These are phyloP conservation scores for Boletus reticuloceps DNA, from an alignment of 768 basidiomycete species.

Conservation along the genomic window DNA sequence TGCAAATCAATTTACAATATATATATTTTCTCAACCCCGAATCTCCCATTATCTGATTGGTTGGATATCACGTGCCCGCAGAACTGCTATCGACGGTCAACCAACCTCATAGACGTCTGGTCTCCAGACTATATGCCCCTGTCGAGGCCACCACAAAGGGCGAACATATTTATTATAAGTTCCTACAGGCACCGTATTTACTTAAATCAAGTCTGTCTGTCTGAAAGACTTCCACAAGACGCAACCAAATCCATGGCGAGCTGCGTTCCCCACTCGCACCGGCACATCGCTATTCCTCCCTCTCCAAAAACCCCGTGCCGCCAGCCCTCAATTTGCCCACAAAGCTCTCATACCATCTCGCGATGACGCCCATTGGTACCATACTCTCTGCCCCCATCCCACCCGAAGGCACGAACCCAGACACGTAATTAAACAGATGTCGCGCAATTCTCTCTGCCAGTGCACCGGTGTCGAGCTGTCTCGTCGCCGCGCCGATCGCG, in stretches of 20 bases:
- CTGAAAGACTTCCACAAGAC: neutral
- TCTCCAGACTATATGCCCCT: too few relatives aligned
- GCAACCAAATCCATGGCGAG: neutral
- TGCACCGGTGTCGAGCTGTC: constrained; percentile 7
- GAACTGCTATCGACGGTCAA: too few relatives aligned
- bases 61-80: too few relatives aligned
- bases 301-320: constrained; percentile 63
- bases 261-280: neutral
- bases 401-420: constrained; percentile 54
- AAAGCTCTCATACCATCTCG: constrained; percentile 73
- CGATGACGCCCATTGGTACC: constrained; percentile 61
- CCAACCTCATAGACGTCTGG: too few relatives aligned
- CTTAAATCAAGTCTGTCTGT: neutral
- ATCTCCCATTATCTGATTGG: too few relatives aligned
- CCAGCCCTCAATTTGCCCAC: constrained; percentile 53
- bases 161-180: too few relatives aligned
- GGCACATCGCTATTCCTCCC: constrained; percentile 7
- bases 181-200: too few relatives aligned
- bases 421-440: constrained; percentile 73
- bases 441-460: constrained; percentile 43
- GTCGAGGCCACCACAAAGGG: too few relatives aligned
- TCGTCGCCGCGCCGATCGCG: constrained; percentile 11
- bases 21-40: too few relatives aligned
- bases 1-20: too few relatives aligned
- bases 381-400: constrained; percentile 47